These are phyloP conservation scores for Ceratobasidium sp. DNA, from an alignment of 1,284 basidiomycete species.

Conservation along the genomic window DNA sequence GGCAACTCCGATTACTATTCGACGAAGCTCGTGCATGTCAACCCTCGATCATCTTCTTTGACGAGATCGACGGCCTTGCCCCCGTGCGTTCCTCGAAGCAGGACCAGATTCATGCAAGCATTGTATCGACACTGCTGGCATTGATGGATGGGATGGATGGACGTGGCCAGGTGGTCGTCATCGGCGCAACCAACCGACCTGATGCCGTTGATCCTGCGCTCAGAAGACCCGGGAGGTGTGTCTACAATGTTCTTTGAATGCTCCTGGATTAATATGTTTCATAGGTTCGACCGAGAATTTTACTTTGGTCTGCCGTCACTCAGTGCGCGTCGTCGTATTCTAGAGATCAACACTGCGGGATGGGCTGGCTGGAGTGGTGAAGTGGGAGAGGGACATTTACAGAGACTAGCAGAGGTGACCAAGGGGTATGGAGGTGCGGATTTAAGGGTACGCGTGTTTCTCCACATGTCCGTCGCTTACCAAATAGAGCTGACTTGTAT, in stretches of 20 bases:
- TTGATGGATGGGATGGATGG: constrained; percentile 99
- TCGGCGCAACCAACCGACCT: constrained; percentile 96
- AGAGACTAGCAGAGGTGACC: constrained; percentile 87
- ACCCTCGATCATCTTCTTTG: constrained; percentile 96
- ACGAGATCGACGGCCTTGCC: constrained; percentile 96
- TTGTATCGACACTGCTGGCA: constrained; percentile 95
- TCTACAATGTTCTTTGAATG: background rate
- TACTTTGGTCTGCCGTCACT: constrained; percentile 94
- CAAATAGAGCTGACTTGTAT: constrained; percentile 35
- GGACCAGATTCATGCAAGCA: constrained; percentile 98
- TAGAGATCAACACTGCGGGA: constrained; percentile 90
- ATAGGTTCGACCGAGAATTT: constrained; percentile 93
- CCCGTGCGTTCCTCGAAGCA: constrained; percentile 98
- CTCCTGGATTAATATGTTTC: background rate
- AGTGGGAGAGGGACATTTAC: constrained; percentile 68
- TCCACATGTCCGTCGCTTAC: constrained; percentile 27
- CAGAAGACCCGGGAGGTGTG: constrained; percentile 84
- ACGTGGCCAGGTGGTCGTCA: constrained; percentile 79
- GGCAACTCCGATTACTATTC: constrained; percentile 94
- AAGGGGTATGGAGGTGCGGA: constrained; percentile 99
- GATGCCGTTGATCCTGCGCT: constrained; percentile 98
- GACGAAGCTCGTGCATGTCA: constrained; percentile 95
- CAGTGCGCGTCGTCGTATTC: constrained; percentile 88
- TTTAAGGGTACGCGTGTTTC: constrained; percentile 71
- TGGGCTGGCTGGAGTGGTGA: constrained; percentile 87